phyloP scores from a whole-genome alignment of 2,329 filamentous ascomycete genomes.

The Fusarium coffeatum region DNA sequence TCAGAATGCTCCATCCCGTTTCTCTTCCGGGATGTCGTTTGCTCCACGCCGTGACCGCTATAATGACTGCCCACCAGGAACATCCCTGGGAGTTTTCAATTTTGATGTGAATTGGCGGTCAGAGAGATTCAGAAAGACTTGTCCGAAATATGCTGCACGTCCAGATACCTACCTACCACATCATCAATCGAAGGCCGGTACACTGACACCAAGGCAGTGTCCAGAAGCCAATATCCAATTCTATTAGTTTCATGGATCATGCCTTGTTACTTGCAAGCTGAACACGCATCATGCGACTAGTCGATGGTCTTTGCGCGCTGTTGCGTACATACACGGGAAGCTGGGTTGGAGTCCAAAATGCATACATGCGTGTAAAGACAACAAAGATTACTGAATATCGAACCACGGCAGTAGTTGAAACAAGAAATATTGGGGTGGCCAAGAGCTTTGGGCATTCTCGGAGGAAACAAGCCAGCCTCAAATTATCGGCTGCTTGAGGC shows the following conservation, averaged over 20 bases:
- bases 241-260: slow-evolving; percentile 34
- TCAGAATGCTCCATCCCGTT: slow-evolving; percentile 27
- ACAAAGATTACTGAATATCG: slow-evolving; percentile 7
- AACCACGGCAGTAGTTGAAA: background rate
- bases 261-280: slow-evolving; percentile 22
- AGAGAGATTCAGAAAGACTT: slow-evolving; percentile 42
- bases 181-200: slow-evolving; percentile 11
- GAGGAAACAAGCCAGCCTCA: background rate
- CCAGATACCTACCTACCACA: slow-evolving; percentile 26
- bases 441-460: background rate
- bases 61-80: slow-evolving; percentile 36
- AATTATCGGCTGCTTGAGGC: background rate
- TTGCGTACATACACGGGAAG: slow-evolving; percentile 9
- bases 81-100: slow-evolving; percentile 35
- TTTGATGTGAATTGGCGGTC: slow-evolving; percentile 62
- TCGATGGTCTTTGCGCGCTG: slow-evolving; percentile 26
- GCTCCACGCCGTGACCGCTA: slow-evolving; percentile 41
- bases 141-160: slow-evolving; percentile 24
- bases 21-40: slow-evolving; percentile 26
- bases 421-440: background rate
- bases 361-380: slow-evolving; percentile 11
- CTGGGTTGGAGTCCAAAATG: slow-evolving; percentile 14
- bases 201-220: slow-evolving; percentile 16
- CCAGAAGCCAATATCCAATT: slow-evolving; percentile 8
- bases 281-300: slow-evolving; percentile 28